These are phyloP conservation scores for Dactylellina sp. DNA, from an alignment of 2,329 filamentous ascomycete genomes.

Conservation along the genomic window DNA sequence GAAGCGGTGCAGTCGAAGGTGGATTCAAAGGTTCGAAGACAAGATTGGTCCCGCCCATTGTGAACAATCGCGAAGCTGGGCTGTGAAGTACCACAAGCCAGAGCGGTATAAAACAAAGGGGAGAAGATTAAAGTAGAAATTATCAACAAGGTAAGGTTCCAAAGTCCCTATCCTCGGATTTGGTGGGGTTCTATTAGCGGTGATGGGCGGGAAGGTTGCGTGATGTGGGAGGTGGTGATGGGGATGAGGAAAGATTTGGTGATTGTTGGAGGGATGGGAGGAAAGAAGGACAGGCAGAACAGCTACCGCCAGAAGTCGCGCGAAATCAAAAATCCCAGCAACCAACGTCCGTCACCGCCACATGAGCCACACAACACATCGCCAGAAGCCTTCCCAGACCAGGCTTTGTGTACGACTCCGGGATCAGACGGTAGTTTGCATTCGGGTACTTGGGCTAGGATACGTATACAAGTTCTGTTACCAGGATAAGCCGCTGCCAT, in stretches of 20 bases:
- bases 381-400: neutral
- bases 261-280: constrained; percentile 4
- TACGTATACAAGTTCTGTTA: too few relatives aligned
- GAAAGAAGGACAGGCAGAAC: constrained; percentile 19
- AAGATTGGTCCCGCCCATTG: constrained; percentile 50
- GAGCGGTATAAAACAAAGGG: constrained; percentile 10
- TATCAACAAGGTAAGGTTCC: neutral
- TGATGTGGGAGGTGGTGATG: constrained; percentile 19
- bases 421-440: neutral
- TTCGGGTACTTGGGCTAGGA: too few relatives aligned
- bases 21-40: constrained; percentile 39
- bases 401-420: too few relatives aligned
- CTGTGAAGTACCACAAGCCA: constrained; percentile 21
- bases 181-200: neutral
- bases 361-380: constrained; percentile 11
- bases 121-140: neutral
- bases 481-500: too few relatives aligned
- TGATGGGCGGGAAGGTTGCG: neutral
- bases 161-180: neutral
- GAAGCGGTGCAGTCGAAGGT: constrained; percentile 58
- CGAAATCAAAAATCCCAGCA: constrained; percentile 12
- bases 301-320: constrained; percentile 37
- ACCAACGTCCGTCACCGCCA: neutral
- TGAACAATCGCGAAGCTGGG: constrained; percentile 34
- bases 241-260: constrained; percentile 12